Conservation (phyloP, 2,329 filamentous ascomycete genomes). For the Colletotrichum chlorophyti region DNA sequence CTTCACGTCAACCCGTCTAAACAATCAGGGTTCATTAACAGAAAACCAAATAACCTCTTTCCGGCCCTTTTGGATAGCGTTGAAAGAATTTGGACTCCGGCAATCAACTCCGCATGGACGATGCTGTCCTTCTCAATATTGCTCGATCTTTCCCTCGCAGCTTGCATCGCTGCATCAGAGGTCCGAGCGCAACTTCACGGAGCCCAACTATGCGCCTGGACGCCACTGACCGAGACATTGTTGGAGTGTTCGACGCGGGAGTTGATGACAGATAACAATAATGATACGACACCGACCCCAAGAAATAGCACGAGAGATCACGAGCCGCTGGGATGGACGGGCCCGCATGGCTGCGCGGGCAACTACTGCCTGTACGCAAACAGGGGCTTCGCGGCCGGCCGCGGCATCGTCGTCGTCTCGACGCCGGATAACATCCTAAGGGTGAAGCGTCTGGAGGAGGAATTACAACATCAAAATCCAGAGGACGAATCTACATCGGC, state of each 20-base stretch:
- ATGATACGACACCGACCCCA: not conserved
- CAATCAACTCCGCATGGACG: no score
- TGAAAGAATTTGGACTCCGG: no score
- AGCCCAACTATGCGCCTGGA: constrained; percentile 7
- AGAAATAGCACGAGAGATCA: not conserved
- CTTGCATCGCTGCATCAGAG: constrained; percentile 4
- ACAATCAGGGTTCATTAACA: not conserved
- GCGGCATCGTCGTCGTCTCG: constrained; percentile 48
- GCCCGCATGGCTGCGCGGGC: constrained; percentile 20
- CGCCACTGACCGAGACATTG: constrained; percentile 9
- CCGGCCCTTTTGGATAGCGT: not conserved
- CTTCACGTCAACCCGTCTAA: not conserved
- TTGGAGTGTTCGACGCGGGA: constrained; percentile 12
- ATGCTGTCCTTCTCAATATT: constrained; percentile 1
- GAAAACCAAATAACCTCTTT: not conserved
- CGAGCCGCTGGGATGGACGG: constrained; percentile 14
- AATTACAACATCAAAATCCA: not conserved
- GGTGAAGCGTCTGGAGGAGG: not conserved
- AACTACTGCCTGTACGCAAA: constrained; percentile 43
- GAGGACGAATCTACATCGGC: not conserved
- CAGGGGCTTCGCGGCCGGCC: constrained; percentile 40
- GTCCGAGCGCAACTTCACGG: not conserved
- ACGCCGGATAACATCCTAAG: constrained; percentile 31
- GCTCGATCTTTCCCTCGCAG: constrained; percentile 1
- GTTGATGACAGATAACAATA: not conserved